Percentiles rank a stretch among this genome's conserved stretches.
Evolutionary conservation across 1,139 yeast species (phyloP).

Genomic region (Groenewaldozyma auringiensis): DNA sequence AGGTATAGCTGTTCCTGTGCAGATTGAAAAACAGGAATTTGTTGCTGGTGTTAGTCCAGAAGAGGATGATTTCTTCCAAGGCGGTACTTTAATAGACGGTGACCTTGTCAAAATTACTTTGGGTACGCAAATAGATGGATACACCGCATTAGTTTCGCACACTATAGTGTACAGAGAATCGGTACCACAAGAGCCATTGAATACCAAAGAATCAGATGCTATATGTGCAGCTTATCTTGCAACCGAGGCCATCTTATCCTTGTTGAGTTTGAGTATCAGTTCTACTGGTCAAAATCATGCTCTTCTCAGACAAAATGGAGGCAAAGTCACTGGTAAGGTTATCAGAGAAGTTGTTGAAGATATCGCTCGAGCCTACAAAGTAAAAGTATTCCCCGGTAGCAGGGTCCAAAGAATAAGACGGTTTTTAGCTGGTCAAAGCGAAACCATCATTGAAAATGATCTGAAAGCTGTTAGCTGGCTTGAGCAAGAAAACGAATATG

Average conservation of each 20-base stretch:
- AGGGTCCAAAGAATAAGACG: slow-evolving; percentile 86
- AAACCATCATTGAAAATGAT: slow-evolving; percentile 83
- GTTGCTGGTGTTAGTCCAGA: slow-evolving; percentile 83
- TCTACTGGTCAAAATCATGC: slow-evolving; percentile 42
- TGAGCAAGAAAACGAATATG: slow-evolving; percentile 54
- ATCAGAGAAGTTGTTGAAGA: slow-evolving; percentile 73
- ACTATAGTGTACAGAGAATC: slow-evolving; percentile 71
- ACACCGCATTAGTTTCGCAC: slow-evolving; percentile 79
- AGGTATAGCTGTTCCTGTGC: slow-evolving; percentile 89
- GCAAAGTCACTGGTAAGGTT: slow-evolving; percentile 52
- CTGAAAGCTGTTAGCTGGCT: slow-evolving; percentile 87
- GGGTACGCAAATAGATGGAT: slow-evolving; percentile 93
- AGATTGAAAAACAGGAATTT: slow-evolving; percentile 75
- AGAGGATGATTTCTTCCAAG: slow-evolving; percentile 50
- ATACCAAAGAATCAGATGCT: slow-evolving; percentile 85
- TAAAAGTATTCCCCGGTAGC: slow-evolving; percentile 85
- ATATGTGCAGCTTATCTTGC: slow-evolving; percentile 85
- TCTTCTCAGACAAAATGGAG: slow-evolving; percentile 29
- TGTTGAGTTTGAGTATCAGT: slow-evolving; percentile 63
- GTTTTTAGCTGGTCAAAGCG: slow-evolving; percentile 92
- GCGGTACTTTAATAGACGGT: slow-evolving; percentile 50
- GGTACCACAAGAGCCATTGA: slow-evolving; percentile 40
- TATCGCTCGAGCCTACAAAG: slow-evolving; percentile 71
- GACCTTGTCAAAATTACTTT: slow-evolving; percentile 76
- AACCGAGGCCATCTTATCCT: slow-evolving; percentile 66